Base-by-base conservation (phyloP, 345 rosid genomes). In the Euphorbia pulcherrima region DNA sequence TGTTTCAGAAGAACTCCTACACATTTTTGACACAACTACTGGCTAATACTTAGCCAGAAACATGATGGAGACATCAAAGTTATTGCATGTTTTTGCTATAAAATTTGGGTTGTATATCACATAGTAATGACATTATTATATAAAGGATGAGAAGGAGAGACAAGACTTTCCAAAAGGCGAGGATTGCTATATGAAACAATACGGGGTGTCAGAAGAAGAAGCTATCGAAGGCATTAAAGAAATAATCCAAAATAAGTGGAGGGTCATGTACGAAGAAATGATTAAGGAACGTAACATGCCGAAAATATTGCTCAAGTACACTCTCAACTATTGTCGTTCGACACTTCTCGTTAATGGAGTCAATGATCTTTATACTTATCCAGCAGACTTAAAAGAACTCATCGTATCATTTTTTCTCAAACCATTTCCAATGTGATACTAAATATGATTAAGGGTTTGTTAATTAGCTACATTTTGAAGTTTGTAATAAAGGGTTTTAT, bases 181-280 rank as follows among this genome's bases (percentile, higher is more conserved):
- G 8, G 48, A 37, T 13, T 37, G 64, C 14, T 37, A 60, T 26
- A 60, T 60, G 64, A 60, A 60, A 8, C 48, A 60, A 37, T 11
- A 60, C 21, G 48, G 37, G 3, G 64, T 60, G 2, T 60, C 64
- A 20, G 2, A 8, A 17, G 0, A n/a, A 13, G 24, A 60, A 18
- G 48, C 64, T 1, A 37, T 28, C 7, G 48, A 20, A 37, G 64
- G 41, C 0, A 37, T 60, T 3, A 7, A 5, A 9, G 39, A 37
- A 39, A 3, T 60, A 6, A 2, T 37, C 4, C 48, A 20, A 17
- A 11, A 60, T 21, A 46, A 4, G 12, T 60, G 64, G 64, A 60
- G 39, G 64, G 48, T 35, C 18, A 60, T 60, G 33, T 62, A 70
- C 26, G 35, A 73, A 23, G 72, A 73, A 1, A 51, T 44, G n/a